These are phyloP conservation scores for Camelina sativa DNA, from an alignment of 345 rosid species.

Conservation along the genomic window DNA sequence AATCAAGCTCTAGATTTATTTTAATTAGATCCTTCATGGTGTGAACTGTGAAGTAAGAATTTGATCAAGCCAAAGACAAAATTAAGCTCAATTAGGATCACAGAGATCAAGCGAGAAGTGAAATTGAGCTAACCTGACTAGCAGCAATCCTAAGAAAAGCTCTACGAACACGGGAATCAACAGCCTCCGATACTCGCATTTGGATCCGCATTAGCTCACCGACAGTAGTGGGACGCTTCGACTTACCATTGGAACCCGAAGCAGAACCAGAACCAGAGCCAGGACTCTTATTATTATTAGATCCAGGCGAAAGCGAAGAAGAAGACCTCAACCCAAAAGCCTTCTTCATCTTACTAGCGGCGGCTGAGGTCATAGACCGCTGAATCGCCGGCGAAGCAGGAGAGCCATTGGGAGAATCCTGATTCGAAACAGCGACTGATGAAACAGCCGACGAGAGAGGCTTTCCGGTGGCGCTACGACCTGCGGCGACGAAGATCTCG, in stretches of 20 bases:
- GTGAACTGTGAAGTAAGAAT: not conserved
- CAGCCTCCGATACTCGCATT: slow-evolving; percentile 78
- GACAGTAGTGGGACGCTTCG: slow-evolving; percentile 69
- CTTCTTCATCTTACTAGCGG: slow-evolving; percentile 95
- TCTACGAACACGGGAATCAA: slow-evolving; percentile 86
- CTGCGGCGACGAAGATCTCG: slow-evolving; percentile 91
- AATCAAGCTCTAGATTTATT: slow-evolving; percentile 4
- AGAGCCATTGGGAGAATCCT: slow-evolving; percentile 55
- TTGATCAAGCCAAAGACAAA: slow-evolving; percentile 25
- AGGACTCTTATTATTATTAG: slow-evolving; percentile 58
- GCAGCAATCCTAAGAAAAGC: slow-evolving; percentile 88
- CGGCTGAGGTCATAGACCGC: slow-evolving; percentile 87
- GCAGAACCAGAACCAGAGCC: slow-evolving; percentile 71
- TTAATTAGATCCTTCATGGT: not conserved
- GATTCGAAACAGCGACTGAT: slow-evolving; percentile 40
- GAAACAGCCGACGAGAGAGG: slow-evolving; percentile 54
- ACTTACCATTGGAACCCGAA: slow-evolving; percentile 60
- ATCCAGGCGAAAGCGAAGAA: slow-evolving; percentile 60
- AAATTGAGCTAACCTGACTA: slow-evolving; percentile 67
- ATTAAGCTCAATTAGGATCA: slow-evolving; percentile 8
- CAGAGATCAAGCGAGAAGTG: slow-evolving; percentile 8
- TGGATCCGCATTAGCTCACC: slow-evolving; percentile 94
- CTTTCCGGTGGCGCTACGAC: slow-evolving; percentile 81
- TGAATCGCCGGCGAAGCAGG: slow-evolving; percentile 68
- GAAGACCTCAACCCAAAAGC: slow-evolving; percentile 79